Conservation (phyloP, 345 rosid genomes). For the Camelina laxa region DNA sequence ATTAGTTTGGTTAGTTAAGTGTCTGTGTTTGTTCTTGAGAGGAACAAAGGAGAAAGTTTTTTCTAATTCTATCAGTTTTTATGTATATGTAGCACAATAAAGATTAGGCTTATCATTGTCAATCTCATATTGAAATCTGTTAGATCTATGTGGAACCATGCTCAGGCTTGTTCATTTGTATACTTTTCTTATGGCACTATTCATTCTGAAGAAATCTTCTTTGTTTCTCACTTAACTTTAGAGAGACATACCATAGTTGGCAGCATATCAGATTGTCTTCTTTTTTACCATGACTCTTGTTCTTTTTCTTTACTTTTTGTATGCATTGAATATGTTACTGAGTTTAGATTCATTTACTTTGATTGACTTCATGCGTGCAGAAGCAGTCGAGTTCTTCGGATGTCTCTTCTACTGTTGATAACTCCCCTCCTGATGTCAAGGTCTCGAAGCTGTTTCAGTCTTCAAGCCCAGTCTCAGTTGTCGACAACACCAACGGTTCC, state of each 20-base stretch:
- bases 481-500: conserved; percentile 66
- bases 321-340: conserved; percentile 31
- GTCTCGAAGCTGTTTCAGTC: conserved; percentile 52
- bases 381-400: conserved; percentile 46
- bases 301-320: background rate
- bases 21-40: background rate
- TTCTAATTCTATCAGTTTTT: background rate
- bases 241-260: background rate
- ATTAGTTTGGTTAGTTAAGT: background rate
- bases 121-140: background rate
- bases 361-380: conserved; percentile 46
- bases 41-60: background rate
- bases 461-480: conserved; percentile 78
- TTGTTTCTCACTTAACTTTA: background rate
- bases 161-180: conserved; percentile 3
- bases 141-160: background rate
- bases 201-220: no score
- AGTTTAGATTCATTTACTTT: background rate
- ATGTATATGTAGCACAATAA: background rate
- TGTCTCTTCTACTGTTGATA: conserved; percentile 48
- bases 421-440: conserved; percentile 48
- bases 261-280: background rate
- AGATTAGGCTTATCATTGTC: conserved; percentile 1
- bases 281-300: no score
- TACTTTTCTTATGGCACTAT: background rate